Percentiles rank a stretch among this genome's conserved stretches.
Evolutionary conservation across 2,329 filamentous ascomycete species (phyloP).

Genomic region (Coniochaeta ligniaria): DNA sequence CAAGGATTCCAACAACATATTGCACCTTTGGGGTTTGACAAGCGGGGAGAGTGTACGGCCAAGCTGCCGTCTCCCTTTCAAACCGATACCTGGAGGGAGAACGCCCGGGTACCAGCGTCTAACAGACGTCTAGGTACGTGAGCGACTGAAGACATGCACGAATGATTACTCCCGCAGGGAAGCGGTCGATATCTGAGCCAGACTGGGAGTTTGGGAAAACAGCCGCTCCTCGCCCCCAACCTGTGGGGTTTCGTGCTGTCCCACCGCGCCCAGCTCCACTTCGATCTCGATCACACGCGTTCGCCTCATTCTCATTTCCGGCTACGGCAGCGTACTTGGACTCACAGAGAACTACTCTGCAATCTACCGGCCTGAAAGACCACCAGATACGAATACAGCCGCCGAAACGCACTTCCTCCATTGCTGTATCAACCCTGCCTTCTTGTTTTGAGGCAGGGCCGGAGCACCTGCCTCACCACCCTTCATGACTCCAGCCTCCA

Average conservation of each 20-base stretch:
- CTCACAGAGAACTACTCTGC: not conserved
- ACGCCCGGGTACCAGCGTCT: not conserved
- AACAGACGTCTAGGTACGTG: not conserved
- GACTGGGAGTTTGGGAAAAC: not conserved
- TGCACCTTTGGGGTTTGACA: not conserved
- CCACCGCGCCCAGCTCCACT: not conserved
- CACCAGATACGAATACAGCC: not conserved
- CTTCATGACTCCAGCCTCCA: not conserved
- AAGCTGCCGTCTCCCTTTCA: not conserved
- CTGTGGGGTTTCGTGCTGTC: not conserved
- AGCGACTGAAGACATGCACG: not conserved
- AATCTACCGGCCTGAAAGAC: not conserved
- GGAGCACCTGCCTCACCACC: too few relatives aligned
- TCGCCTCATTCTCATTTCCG: not conserved
- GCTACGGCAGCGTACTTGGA: not conserved
- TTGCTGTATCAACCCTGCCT: not conserved
- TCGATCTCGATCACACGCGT: not conserved
- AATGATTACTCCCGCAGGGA: not conserved
- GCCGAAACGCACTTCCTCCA: too few relatives aligned
- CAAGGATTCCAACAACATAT: not conserved
- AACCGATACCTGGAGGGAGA: not conserved
- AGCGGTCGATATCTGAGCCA: not conserved
- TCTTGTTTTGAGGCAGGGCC: not conserved
- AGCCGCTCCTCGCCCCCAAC: not conserved
- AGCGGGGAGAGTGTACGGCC: not conserved